Evolutionary conservation across 2,329 filamentous ascomycete genomes (phyloP), one percentile per base, ranked within the genome.

Genomic region (Scortechinia acanthostroma): DNA sequence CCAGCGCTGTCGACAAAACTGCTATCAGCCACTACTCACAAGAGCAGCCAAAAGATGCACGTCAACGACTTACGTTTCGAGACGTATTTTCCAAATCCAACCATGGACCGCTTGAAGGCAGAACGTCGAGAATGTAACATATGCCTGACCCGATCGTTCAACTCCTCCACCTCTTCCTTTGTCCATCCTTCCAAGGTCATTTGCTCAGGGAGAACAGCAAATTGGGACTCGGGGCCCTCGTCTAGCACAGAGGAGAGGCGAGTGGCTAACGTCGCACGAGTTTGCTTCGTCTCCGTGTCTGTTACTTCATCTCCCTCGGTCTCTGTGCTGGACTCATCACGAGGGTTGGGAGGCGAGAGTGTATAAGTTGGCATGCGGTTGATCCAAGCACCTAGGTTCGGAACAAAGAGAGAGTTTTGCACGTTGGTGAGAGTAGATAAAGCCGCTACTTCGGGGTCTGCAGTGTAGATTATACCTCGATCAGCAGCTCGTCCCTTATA

Each of bases 91-190:
- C 80, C 78, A 55, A 95, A 95, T 0, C 87, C 88, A 58, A 80
- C 83, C 77, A 91, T 79, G 13, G 77, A 69, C 28, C 87, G 83
- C 63, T 90, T 91, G 66, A 94, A 87, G 47, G 81, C 84, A 25
- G 84, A 86, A 15, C 87, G 77, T 45, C 80, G 78, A 4, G 89
- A 94, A 62, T 94, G 89, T 35, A 95, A 65, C 79, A 93, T 88
- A 58, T 95, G 89, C 22, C 89, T 76, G 16, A 95, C 89, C 58
- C 91, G 83, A 52, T 95, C 89, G 55, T 95, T 88, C 30, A 95
- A 67, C 57, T 88, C 81, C 48, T 74, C 73, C 56, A 89, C 83
- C 49, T 94, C 88, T 42, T 82, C 78, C 4, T 76, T 73, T 2
- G 67, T 80, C 89, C 89, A 95, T 13, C 83, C 86, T 4, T 86